A percentile compares a stretch with the other conserved stretches of the same genome.
These are phyloP conservation scores for Oemleria cerasiformis DNA, from an alignment of 306 rosid genomes.

Conservation along the genomic window DNA sequence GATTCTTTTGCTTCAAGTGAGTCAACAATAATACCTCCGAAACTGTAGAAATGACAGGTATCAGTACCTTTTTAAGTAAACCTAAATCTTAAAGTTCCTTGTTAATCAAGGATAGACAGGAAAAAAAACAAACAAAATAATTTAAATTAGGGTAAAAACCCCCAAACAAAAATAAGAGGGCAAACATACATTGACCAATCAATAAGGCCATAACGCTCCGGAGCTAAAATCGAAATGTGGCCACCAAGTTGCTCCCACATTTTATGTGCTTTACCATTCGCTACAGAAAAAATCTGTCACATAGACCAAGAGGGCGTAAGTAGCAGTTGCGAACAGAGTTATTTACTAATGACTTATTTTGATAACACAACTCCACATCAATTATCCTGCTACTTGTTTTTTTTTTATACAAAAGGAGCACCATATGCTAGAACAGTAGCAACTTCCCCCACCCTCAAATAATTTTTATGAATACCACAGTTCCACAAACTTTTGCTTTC, in stretches of 20 bases:
- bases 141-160: neutral
- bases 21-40: slow-evolving; percentile 77
- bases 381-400: neutral
- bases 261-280: slow-evolving; percentile 55
- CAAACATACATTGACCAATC: slow-evolving; percentile 89
- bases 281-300: slow-evolving; percentile 76
- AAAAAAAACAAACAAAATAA: neutral
- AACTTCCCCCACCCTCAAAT: neutral
- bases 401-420: neutral
- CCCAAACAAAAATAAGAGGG: slow-evolving; percentile 11
- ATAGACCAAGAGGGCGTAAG: slow-evolving; percentile 32
- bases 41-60: slow-evolving; percentile 44
- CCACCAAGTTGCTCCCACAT: slow-evolving; percentile 74
- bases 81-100: neutral
- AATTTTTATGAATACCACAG: neutral
- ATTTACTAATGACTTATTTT: slow-evolving; percentile 19
- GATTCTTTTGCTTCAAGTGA: slow-evolving; percentile 71
- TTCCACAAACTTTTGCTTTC: neutral
- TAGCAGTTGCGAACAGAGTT: slow-evolving; percentile 20
- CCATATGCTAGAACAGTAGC: slow-evolving; percentile 8
- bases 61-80: slow-evolving; percentile 15
- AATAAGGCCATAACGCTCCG: slow-evolving; percentile 44
- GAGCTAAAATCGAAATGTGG: slow-evolving; percentile 51
- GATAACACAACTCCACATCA: slow-evolving; percentile 18
- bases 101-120: neutral